phyloP scores from a whole-genome alignment of 1,284 basidiomycete species.

The Cerrena zonata region DNA sequence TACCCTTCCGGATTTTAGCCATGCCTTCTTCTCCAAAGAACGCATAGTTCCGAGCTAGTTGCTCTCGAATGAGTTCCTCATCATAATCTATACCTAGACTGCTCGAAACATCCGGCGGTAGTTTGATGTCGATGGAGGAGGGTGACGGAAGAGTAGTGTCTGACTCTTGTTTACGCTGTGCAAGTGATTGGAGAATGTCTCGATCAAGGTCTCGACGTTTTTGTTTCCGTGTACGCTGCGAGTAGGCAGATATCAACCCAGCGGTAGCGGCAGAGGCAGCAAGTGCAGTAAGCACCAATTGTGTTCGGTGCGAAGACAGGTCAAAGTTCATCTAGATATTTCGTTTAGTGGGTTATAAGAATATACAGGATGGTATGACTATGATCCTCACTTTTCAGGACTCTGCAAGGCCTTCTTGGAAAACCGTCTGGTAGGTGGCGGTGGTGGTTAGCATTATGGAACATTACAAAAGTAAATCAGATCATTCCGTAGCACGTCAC shows the following conservation, averaged over 20 bases:
- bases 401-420: too few relatives aligned
- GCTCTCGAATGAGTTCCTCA: slow-evolving; percentile 75
- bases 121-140: slow-evolving; percentile 9
- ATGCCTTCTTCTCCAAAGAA: slow-evolving; percentile 92
- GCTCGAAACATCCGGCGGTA: slow-evolving; percentile 7
- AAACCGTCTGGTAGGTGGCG: not conserved
- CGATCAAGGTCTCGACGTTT: slow-evolving; percentile 51
- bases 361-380: too few relatives aligned
- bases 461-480: too few relatives aligned
- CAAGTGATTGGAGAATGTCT: slow-evolving; percentile 47
- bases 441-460: not conserved
- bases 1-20: slow-evolving; percentile 68
- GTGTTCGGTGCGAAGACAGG: slow-evolving; percentile 41
- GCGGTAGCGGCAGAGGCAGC: slow-evolving; percentile 60
- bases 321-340: slow-evolving; percentile 15
- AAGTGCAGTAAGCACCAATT: slow-evolving; percentile 57
- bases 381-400: too few relatives aligned
- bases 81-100: slow-evolving; percentile 45
- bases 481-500: too few relatives aligned
- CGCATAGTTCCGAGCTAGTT: slow-evolving; percentile 89
- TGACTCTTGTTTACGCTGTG: slow-evolving; percentile 14
- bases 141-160: slow-evolving; percentile 6
- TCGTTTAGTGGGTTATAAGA: too few relatives aligned
- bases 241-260: slow-evolving; percentile 51
- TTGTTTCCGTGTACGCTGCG: slow-evolving; percentile 40